Base-by-base conservation (phyloP, 2,329 filamentous ascomycete species). In the Aspergillus vadensis region DNA sequence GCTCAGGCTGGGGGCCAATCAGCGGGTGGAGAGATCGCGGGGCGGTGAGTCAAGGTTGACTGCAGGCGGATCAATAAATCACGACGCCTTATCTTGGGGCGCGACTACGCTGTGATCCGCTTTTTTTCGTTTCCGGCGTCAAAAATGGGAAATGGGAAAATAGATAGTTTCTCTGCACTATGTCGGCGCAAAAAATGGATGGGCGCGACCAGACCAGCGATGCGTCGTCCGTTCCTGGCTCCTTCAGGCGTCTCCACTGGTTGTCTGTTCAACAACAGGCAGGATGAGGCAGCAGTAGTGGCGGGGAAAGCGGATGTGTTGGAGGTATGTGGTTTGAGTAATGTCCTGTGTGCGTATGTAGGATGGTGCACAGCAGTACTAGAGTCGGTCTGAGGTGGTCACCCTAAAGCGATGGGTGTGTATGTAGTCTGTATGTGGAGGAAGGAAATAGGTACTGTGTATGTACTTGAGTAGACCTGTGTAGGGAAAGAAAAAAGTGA, bases 11-110 rank as follows among this genome's bases (percentile, higher is more conserved):
- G 64, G 63, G 59, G 60, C 71, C 71, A 73, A 70, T 74, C 63
- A 69, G 32, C 61, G 38, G 58, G 56, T 15, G 56, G 60, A 63
- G 43, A 48, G 39, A 23, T 48, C 30, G 55, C 25, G 63, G 61
- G 68, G 72, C 71, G 72, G 72, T 74, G 71, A 66, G 66, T 67
- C 61, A 59, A 59, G 43, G 41, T 51, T 23, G 36, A 43, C 61
- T 57, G 61, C 53, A 58, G 55, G 57, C 50, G 56, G 56, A 58
- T 59, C 41, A 54, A 54, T 55, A 57, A 36, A 61, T 44, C 19
- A 50, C 38, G 32, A 36, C 60, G 62, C 62, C 62, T 61, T 63
- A 63, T 63, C 62, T 62, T 50, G 47, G 47, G 47, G 25, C 25
- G 25, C 25, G 25, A 49, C 44, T 23, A 49, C 44, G 21, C 44